Evolutionary conservation across 371 early-diverging fungal species (phyloP).

Genomic region (Mortierella sp.): DNA sequence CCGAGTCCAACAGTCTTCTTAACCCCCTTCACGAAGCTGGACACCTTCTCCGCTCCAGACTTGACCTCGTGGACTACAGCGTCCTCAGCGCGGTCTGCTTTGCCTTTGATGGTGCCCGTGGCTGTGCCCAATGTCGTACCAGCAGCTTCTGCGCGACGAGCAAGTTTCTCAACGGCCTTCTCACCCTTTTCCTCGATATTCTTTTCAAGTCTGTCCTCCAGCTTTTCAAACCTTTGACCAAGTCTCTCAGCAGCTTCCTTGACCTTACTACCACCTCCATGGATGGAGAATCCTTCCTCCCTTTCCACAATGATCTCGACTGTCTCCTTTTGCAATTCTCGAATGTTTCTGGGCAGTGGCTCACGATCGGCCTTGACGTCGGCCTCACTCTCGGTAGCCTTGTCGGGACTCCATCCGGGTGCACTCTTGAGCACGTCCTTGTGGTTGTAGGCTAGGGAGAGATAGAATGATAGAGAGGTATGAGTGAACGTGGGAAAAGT

Average conservation of each 20-base stretch:
- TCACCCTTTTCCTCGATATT: conserved; percentile 5
- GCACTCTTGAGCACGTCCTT: conserved; percentile 43
- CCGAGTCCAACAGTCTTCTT: conserved; percentile 10
- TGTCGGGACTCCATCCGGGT: conserved; percentile 46
- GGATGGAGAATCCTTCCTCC: too few relatives aligned
- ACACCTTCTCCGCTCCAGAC: conserved; percentile 6
- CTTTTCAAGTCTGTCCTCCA: conserved; percentile 7
- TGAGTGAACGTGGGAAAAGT: background rate
- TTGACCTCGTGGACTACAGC: conserved; percentile 7
- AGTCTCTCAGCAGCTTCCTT: conserved; percentile 1
- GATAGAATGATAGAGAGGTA: background rate
- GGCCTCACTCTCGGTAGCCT: conserved; percentile 56
- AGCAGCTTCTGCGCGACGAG: conserved; percentile 8
- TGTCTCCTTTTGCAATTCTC: conserved; percentile 43
- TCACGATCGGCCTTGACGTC: conserved; percentile 56
- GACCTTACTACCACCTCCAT: background rate
- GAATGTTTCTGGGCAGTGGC: conserved; percentile 18
- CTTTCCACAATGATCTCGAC: conserved; percentile 7
- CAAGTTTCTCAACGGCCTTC: conserved; percentile 2
- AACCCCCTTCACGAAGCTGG: conserved; percentile 12
- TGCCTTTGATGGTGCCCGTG: conserved; percentile 6
- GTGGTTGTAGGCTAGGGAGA: background rate
- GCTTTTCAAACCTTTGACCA: background rate
- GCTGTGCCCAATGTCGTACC: conserved; percentile 8
- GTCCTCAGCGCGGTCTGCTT: conserved; percentile 4